Evolutionary conservation across 805 yeast species (phyloP).

Genomic region (Candida tallmaniae): DNA sequence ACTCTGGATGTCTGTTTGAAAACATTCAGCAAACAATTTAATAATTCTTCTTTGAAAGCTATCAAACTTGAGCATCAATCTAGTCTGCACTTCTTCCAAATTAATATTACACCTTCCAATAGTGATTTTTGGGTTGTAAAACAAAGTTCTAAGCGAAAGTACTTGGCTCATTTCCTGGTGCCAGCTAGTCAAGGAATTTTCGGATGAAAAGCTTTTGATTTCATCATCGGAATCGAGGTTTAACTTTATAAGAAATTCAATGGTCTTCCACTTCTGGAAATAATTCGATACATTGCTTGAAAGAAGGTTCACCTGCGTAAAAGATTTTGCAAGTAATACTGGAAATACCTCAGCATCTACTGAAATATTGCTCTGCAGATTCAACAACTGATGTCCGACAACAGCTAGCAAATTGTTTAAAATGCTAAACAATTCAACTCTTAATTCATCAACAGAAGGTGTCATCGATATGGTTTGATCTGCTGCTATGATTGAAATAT

Average conservation of each 20-base stretch:
- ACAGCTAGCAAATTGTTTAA: slow-evolving; percentile 2
- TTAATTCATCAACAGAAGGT: slow-evolving; percentile 8
- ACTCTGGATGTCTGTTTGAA: slow-evolving; percentile 25
- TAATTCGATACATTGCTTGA: slow-evolving; percentile 30
- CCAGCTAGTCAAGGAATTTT: slow-evolving; percentile 40
- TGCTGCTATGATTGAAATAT: slow-evolving; percentile 1
- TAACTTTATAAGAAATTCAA: slow-evolving; percentile 57
- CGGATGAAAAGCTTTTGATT: slow-evolving; percentile 18
- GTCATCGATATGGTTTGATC: slow-evolving; percentile 2
- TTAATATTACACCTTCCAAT: slow-evolving; percentile 30
- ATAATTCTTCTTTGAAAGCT: slow-evolving; percentile 50
- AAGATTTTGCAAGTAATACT: background rate
- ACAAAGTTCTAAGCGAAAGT: slow-evolving; percentile 35
- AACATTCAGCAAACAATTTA: slow-evolving; percentile 33
- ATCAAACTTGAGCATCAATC: slow-evolving; percentile 52
- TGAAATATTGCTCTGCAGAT: background rate
- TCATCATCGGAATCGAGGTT: slow-evolving; percentile 40
- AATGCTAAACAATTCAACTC: slow-evolving; percentile 1
- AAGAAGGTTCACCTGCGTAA: slow-evolving; percentile 26
- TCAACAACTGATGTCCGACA: slow-evolving; percentile 5
- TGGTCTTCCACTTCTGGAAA: slow-evolving; percentile 46
- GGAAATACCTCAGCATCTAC: background rate
- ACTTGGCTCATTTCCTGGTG: slow-evolving; percentile 40
- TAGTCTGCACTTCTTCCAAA: slow-evolving; percentile 49
- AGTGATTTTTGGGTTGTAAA: slow-evolving; percentile 34